Base-by-base conservation (phyloP, 495 filamentous ascomycete species). In the Talaromyces trachyspermus region DNA sequence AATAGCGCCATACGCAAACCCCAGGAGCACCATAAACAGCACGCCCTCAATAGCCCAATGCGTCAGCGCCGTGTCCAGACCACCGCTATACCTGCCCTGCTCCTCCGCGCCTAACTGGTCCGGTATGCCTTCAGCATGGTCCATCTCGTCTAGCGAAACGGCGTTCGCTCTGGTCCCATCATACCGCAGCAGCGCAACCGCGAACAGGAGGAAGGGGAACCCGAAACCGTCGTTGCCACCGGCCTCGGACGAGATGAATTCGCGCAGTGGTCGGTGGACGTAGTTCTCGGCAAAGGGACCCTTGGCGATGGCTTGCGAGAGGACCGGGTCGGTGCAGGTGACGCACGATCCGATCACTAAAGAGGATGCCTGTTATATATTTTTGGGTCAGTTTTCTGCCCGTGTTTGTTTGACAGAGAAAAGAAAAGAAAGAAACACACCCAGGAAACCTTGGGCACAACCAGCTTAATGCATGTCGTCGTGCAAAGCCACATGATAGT, bases 171-270 rank as follows among this genome's bases (percentile, higher is more conserved):
- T 64, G 0, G 62, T 58, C 10, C 75, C 66, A 25, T 71, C 73
- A 42, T 81, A 73, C 0, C 75, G 72, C 9, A 80, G 62, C 12
- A 81, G 61, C 22, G 76, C 72, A 23, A 71, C 66, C 0, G 75
- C 76, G 10, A 80, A 71, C 59, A 80, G 62, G 0, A 82, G 58
- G 41, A 82, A 80, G 0, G 77, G 75, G 22, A 79, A 82, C 0
- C 77, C 77, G 41, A 82, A 78, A 0, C 77, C 78, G 46, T 82
- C 78, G 54, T 81, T 80, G 6, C 72, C 76, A 12, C 77, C 78
- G 7, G 76, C 77, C 54, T 81, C 77, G 8, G 77, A 70, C 0
- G 77, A 79, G 23, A 81, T 82, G 39, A 82, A 78, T 56, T 82
- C 75, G n/a, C 77, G 71, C 18, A 82, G 66, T 26, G 68, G 59